Conservation (phyloP, 176 grass and related monocot species). For the Musa acuminata region DNA sequence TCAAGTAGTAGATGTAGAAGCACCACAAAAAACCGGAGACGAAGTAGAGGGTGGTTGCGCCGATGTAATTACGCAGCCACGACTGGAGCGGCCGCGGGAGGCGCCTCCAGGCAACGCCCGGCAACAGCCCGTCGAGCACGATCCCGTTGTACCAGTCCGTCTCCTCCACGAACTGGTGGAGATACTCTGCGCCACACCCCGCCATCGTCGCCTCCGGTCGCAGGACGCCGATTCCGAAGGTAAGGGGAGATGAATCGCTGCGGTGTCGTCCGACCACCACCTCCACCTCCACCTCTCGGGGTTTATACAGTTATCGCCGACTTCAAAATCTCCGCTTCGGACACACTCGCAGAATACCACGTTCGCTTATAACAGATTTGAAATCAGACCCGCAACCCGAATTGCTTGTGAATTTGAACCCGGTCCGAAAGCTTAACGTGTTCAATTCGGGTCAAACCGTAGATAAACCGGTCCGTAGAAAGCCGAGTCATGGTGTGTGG, state of each 20-base stretch:
- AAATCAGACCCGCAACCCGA: background rate
- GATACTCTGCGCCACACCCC: slow-evolving; percentile 31
- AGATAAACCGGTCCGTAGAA: too few species aligned
- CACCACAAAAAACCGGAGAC: slow-evolving; percentile 83
- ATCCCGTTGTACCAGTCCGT: slow-evolving; percentile 81
- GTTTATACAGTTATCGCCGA: background rate
- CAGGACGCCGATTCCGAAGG: background rate
- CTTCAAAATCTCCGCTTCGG: background rate
- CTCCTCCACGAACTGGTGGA: slow-evolving; percentile 55
- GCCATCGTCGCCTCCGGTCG: slow-evolving; percentile 7
- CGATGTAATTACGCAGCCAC: slow-evolving; percentile 79
- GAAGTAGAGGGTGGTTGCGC: slow-evolving; percentile 54
- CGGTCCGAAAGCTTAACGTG: background rate
- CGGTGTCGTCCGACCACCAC: background rate
- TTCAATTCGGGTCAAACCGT: too few species aligned
- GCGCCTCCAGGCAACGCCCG: slow-evolving; percentile 50
- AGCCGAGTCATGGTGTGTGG: too few species aligned
- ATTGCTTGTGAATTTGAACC: background rate
- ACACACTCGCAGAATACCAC: background rate
- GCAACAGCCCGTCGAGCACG: slow-evolving; percentile 45
- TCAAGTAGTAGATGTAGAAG: slow-evolving; percentile 87
- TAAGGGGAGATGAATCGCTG: too few species aligned
- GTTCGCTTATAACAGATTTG: too few species aligned
- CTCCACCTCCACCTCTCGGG: background rate
- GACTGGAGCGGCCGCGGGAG: slow-evolving; percentile 67